Evolutionary conservation across 2,329 filamentous ascomycete species (phyloP).

Genomic region (Cryphonectria japonica): DNA sequence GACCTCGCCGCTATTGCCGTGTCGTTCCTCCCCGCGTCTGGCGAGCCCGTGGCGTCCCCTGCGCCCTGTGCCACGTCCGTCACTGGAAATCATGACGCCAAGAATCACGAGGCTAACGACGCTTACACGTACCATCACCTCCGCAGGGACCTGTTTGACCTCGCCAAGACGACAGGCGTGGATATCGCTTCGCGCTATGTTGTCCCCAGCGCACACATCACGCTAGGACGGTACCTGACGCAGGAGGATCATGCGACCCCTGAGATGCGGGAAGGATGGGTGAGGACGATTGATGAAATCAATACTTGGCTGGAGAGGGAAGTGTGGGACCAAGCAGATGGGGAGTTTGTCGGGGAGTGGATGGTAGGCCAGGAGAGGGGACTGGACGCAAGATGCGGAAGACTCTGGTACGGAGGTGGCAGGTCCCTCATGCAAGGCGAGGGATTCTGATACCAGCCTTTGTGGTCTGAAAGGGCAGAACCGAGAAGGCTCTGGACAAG

Average conservation of each 20-base stretch:
- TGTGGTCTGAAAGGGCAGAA: background rate
- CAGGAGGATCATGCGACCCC: conserved; percentile 65
- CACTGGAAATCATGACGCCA: conserved; percentile 11
- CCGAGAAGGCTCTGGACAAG: background rate
- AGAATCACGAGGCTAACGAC: conserved; percentile 51
- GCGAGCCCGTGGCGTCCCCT: conserved; percentile 54
- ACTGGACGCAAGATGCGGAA: conserved; percentile 73
- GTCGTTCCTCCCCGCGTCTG: conserved; percentile 81
- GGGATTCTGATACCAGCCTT: conserved; percentile 52
- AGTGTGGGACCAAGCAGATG: conserved; percentile 65
- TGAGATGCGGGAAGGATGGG: conserved; percentile 64
- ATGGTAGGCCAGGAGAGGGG: conserved; percentile 84
- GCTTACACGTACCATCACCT: conserved; percentile 89
- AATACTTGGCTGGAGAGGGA: conserved; percentile 74
- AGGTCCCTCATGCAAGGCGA: conserved; percentile 67
- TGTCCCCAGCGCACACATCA: conserved; percentile 88
- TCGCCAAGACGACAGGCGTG: conserved; percentile 65
- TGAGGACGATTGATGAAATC: conserved; percentile 72
- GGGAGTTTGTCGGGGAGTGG: conserved; percentile 70
- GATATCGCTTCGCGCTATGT: conserved; percentile 78
- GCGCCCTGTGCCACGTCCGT: conserved; percentile 37
- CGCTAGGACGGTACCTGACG: conserved; percentile 78
- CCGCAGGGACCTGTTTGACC: conserved; percentile 73
- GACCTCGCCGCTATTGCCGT: conserved; percentile 85
- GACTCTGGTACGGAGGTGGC: conserved; percentile 87